phyloP scores from a whole-genome alignment of 805 yeast species.

The Blastobotrys chiropterorum region DNA sequence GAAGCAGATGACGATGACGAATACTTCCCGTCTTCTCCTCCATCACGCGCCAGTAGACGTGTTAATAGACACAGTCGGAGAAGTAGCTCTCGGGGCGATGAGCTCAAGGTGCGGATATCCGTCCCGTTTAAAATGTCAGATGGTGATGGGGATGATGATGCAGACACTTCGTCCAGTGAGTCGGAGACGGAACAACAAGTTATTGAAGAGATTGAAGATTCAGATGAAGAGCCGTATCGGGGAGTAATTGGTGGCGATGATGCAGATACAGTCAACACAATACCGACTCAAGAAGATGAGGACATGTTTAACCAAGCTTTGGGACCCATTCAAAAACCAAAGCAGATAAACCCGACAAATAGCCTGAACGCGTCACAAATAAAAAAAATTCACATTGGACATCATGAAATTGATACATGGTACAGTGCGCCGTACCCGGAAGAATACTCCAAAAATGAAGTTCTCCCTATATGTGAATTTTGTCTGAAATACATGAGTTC shows the following conservation, averaged over 20 bases:
- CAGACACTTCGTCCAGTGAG: too few relatives aligned
- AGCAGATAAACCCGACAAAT: too few relatives aligned
- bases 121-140: too few relatives aligned
- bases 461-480: constrained; percentile 72
- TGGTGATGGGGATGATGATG: too few relatives aligned
- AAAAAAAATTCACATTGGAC: constrained; percentile 62
- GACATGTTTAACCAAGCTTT: constrained; percentile 39
- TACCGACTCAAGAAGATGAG: constrained; percentile 51
- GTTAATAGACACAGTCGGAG: too few relatives aligned
- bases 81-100: too few relatives aligned
- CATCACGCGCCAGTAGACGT: too few relatives aligned
- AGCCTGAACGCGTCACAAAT: constrained; percentile 39
- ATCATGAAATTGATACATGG: constrained; percentile 81
- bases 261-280: constrained; percentile 53
- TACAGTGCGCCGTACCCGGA: constrained; percentile 91
- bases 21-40: too few relatives aligned
- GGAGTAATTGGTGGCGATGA: constrained; percentile 58
- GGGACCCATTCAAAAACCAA: too few relatives aligned
- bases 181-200: too few relatives aligned
- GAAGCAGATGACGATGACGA: too few relatives aligned
- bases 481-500: constrained; percentile 77
- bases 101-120: too few relatives aligned
- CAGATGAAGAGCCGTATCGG: constrained; percentile 53
- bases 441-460: constrained; percentile 57
- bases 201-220: constrained; percentile 12